Conservation (phyloP, 2,329 filamentous ascomycete species). For the Macrophomina tecta region DNA sequence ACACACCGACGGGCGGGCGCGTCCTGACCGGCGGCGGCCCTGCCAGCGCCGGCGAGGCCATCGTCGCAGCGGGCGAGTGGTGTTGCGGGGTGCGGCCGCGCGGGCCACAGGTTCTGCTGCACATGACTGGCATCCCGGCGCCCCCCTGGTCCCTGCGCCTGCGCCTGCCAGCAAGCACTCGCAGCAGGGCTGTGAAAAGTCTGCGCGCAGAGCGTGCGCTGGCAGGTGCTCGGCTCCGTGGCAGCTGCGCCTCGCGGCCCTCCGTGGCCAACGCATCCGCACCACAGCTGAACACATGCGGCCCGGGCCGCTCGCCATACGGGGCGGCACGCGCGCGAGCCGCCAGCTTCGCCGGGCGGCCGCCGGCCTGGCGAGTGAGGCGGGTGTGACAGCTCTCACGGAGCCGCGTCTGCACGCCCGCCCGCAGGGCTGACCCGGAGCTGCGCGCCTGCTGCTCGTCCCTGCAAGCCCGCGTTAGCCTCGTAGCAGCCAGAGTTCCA, state of each 20-base stretch:
- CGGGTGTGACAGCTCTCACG: slow-evolving; percentile 1
- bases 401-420: not conserved
- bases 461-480: not conserved
- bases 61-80: not conserved
- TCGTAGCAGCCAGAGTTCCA: not conserved
- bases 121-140: slow-evolving; percentile 12
- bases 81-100: slow-evolving; percentile 19
- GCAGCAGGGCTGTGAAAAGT: slow-evolving; percentile 2
- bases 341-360: slow-evolving; percentile 8
- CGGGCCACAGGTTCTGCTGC: slow-evolving; percentile 11
- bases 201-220: slow-evolving; percentile 7
- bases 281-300: slow-evolving; percentile 3
- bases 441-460: not conserved
- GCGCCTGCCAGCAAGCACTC: not conserved
- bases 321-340: slow-evolving; percentile 23
- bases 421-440: slow-evolving; percentile 1
- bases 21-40: not conserved
- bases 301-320: slow-evolving; percentile 23
- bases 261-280: slow-evolving; percentile 13
- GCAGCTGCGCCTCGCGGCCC: slow-evolving; percentile 14
- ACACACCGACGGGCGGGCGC: slow-evolving; percentile 7
- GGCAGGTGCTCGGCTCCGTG: slow-evolving; percentile 16
- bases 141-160: slow-evolving; percentile 10
- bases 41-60: not conserved
- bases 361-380: not conserved